Conservation (phyloP, 257 asterid genomes). For the Solanum pinnatisectum region DNA sequence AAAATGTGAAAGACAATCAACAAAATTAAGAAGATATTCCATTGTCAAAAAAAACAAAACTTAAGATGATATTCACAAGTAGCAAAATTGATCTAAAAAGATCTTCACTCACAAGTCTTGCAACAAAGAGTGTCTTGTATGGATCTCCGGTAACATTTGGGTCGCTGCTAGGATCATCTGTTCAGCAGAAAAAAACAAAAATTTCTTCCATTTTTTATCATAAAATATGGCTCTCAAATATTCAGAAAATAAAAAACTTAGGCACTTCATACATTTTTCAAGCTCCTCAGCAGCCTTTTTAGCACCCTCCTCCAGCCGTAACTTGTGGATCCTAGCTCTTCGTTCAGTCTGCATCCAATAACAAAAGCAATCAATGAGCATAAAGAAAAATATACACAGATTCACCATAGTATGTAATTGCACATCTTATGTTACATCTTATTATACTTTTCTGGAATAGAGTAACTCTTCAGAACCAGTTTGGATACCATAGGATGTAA, state of each 20-base stretch:
- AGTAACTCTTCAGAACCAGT: neutral
- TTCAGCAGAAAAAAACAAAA: neutral
- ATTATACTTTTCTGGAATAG: neutral
- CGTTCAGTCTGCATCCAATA: conserved; percentile 43
- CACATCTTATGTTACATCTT: neutral
- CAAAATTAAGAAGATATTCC: neutral
- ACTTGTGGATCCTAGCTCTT: conserved; percentile 77
- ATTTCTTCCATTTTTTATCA: neutral
- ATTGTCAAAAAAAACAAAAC: neutral
- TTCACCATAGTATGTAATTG: neutral
- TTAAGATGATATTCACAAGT: neutral
- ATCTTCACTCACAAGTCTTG: conserved; percentile 73
- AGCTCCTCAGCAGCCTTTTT: conserved; percentile 87
- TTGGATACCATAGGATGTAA: neutral
- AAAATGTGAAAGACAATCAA: conserved; percentile 3
- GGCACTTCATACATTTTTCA: conserved; percentile 51
- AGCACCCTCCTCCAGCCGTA: conserved; percentile 87
- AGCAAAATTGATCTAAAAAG: neutral
- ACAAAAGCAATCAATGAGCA: neutral
- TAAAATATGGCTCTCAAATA: neutral
- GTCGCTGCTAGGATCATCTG: conserved; percentile 88
- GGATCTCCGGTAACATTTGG: conserved; percentile 89
- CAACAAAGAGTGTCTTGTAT: conserved; percentile 85
- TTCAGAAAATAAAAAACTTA: neutral
- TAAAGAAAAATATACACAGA: neutral